Conservation (phyloP, 2,329 filamentous ascomycete genomes). For the Penicillium sp. region DNA sequence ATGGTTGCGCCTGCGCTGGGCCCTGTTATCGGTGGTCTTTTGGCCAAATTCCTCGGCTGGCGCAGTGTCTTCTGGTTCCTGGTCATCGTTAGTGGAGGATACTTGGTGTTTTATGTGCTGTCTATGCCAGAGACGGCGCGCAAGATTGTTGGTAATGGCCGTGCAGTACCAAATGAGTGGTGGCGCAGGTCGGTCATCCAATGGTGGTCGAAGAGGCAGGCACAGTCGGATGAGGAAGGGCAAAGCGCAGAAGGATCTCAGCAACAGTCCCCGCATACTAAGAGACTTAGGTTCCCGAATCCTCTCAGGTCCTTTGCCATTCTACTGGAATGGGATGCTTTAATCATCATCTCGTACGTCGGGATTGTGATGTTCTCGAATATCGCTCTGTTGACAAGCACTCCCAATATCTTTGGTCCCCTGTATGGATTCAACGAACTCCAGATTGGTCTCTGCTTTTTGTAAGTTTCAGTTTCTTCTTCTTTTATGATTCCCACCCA, state of each 20-base stretch:
- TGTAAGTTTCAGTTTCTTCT: conserved; percentile 14
- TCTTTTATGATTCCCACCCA: not conserved
- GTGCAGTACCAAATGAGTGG: conserved; percentile 26
- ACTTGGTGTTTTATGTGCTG: conserved; percentile 16
- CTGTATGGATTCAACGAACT: conserved; percentile 38
- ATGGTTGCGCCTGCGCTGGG: conserved; percentile 30
- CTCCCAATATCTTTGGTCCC: conserved; percentile 40
- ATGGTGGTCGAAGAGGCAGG: conserved; percentile 10
- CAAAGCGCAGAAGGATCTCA: not conserved
- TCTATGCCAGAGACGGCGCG: conserved; percentile 39
- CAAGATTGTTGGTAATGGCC: conserved; percentile 31
- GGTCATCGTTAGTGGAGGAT: conserved; percentile 24
- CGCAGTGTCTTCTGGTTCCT: conserved; percentile 37
- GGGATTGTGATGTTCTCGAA: conserved; percentile 39
- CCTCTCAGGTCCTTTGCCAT: conserved; percentile 44
- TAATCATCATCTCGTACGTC: conserved; percentile 38
- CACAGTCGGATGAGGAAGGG: conserved; percentile 1
- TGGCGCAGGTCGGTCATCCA: conserved; percentile 26
- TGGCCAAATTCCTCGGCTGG: conserved; percentile 29
- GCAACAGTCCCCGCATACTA: conserved; percentile 19
- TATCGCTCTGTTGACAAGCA: conserved; percentile 40
- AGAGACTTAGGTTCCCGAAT: conserved; percentile 47
- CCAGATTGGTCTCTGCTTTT: conserved; percentile 29
- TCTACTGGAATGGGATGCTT: conserved; percentile 39
- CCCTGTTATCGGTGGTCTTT: conserved; percentile 33